A percentile compares a stretch with the other conserved stretches of the same genome.
Conservation (phyloP, 148 eudicot species). For the Agrostemma githago region DNA sequence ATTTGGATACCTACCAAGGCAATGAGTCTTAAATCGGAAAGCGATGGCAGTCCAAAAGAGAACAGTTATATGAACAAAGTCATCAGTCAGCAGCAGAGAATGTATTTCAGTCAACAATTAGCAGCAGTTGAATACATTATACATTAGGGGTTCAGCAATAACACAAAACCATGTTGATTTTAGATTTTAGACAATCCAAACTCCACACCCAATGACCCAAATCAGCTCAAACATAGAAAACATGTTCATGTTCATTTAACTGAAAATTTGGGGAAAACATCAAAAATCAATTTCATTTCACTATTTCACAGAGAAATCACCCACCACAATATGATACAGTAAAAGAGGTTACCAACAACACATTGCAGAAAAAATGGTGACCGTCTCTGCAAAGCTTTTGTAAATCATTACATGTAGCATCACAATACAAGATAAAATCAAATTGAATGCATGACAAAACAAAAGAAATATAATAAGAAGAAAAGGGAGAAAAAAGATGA, state of each 20-base stretch:
- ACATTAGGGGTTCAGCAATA: too few relatives aligned
- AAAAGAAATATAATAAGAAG: neutral
- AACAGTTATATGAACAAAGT: neutral
- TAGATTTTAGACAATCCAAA: neutral
- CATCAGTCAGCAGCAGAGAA: neutral
- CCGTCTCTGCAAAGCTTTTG: too few relatives aligned
- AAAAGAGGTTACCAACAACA: too few relatives aligned
- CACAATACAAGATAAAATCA: neutral
- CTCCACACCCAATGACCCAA: too few relatives aligned
- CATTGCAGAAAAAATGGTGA: too few relatives aligned
- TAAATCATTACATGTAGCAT: neutral
- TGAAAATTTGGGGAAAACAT: too few relatives aligned
- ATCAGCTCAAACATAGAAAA: neutral
- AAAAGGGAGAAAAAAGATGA: conserved; percentile 13
- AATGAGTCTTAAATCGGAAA: neutral
- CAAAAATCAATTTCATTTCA: neutral
- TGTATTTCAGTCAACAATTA: conserved; percentile 2
- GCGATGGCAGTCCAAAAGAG: neutral
- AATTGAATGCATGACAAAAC: too few relatives aligned
- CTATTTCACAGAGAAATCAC: neutral
- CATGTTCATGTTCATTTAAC: too few relatives aligned
- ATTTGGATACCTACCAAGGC: neutral
- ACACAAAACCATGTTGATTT: neutral
- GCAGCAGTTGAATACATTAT: neutral
- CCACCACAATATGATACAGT: neutral